Base-by-base conservation (phyloP, 768 basidiomycete genomes). In the Rossbeevera mucosa region DNA sequence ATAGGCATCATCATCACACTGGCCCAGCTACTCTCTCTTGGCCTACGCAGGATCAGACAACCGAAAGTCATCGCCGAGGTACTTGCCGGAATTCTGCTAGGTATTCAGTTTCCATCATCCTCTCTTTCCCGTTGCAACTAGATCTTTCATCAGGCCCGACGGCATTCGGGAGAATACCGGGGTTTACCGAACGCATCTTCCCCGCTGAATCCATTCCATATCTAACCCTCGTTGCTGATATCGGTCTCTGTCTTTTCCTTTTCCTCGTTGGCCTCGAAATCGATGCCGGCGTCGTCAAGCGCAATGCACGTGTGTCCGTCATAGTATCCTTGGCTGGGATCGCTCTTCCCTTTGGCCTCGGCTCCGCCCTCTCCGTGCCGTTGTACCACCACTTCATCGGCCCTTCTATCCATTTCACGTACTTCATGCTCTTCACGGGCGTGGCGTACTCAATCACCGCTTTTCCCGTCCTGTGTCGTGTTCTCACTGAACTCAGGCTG, bases 261-360 rank as follows among this genome's bases (percentile, higher is more conserved):
- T 97, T 96, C 73, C 79, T 97, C 54, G 87, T 97, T 36, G 95
- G 95, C 3, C 83, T 95, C 29, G 90, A 92, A 73, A 94, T 96
- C 52, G 96, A 98, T 52, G 72, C 77, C 0, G 71, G 74, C 5
- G 75, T 97, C 53, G 85, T 98, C 69, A 85, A 78, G 60, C 84
- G 87, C 33, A 89, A 91, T 74, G 83, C 80, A 0, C 77, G 82
- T 8, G 72, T 84, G 9, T 88, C 86, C 0, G 69, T 71, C 3
- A 76, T 82, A 2, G 83, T 98, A 48, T 86, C 91, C 0, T 58
- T 88, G 2, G 88, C 85, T 0, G 95, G 95, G 2, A 91, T 98
- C 79, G 64, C 81, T 4, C 62, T 99, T 2, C 95, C 95, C 0
- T 97, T 99, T 59, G 91, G 81, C 1, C 71, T 97, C 2, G 95